Evolutionary conservation across 306 rosid species (phyloP).

Genomic region (Vigna unguiculata): DNA sequence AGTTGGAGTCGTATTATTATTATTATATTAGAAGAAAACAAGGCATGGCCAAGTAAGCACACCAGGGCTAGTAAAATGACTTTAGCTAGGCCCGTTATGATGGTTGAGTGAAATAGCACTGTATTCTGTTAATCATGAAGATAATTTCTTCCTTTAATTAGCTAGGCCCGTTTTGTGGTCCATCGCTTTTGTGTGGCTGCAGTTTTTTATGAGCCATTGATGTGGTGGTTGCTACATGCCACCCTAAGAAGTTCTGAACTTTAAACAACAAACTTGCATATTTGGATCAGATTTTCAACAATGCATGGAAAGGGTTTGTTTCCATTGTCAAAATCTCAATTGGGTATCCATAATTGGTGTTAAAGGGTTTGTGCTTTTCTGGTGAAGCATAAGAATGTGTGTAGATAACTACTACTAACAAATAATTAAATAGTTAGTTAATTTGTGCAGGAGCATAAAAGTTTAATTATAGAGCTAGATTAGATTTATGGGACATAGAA

Average conservation of each 20-base stretch:
- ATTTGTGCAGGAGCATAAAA: conserved; percentile 15
- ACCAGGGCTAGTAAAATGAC: conserved; percentile 27
- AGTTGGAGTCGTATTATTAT: no score
- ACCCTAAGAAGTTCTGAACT: conserved; percentile 32
- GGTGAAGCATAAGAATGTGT: background rate
- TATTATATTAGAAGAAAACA: conserved; percentile 40
- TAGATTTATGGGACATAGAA: conserved; percentile 30
- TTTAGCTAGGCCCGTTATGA: conserved; percentile 41
- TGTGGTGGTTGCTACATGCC: conserved; percentile 46
- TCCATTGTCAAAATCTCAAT: conserved; percentile 5
- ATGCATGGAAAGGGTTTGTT: conserved; percentile 30
- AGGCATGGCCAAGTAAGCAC: conserved; percentile 34
- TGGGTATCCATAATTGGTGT: background rate
- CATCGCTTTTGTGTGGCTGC: conserved; percentile 59
- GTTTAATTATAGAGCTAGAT: conserved; percentile 8
- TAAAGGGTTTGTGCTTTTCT: conserved; percentile 1
- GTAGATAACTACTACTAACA: background rate
- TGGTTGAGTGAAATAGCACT: conserved; percentile 54
- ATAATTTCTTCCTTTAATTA: conserved; percentile 51
- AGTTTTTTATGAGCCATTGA: conserved; percentile 48
- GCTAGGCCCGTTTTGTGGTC: conserved; percentile 69
- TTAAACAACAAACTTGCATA: conserved; percentile 19
- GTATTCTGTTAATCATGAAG: conserved; percentile 50
- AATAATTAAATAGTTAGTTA: conserved; percentile 10
- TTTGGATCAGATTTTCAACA: conserved; percentile 28